Percentiles rank a stretch among this genome's conserved stretches.
These are phyloP conservation scores for Phellinidium pouzarii DNA, from an alignment of 1,284 basidiomycete species.

Conservation along the genomic window DNA sequence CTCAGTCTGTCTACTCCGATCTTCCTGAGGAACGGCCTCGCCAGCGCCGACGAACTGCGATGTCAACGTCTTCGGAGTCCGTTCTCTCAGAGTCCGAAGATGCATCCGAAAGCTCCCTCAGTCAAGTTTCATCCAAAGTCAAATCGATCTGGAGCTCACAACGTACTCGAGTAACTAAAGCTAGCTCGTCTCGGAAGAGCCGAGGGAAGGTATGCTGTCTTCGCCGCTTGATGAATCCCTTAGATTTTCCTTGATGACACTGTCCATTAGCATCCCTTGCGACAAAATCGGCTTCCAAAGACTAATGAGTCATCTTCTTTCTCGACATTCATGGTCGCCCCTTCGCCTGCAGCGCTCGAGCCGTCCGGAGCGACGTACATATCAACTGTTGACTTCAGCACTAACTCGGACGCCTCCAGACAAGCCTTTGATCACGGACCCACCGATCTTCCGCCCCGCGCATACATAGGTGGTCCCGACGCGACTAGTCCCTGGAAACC, in stretches of 20 bases:
- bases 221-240: not conserved
- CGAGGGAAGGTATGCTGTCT: not conserved
- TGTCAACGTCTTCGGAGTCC: not conserved
- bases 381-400: constrained; percentile 11
- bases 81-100: not conserved
- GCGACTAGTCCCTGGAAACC: constrained; percentile 18
- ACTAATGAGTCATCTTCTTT: constrained; percentile 11
- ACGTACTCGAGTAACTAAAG: not conserved
- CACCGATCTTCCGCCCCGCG: constrained; percentile 20
- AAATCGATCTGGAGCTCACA: not conserved
- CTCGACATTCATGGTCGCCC: constrained; percentile 8
- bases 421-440: constrained; percentile 20
- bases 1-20: not conserved
- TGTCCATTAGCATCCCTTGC: not conserved
- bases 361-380: constrained; percentile 15
- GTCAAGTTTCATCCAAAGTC: not conserved
- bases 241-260: not conserved
- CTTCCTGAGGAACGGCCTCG: constrained; percentile 4
- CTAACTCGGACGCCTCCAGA: not conserved
- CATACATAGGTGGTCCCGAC: constrained; percentile 19
- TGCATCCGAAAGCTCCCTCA: not conserved
- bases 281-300: not conserved
- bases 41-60: constrained; percentile 4
- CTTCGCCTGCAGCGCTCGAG: constrained; percentile 4
- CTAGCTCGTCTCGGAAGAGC: not conserved